Percentiles rank a stretch among this genome's conserved stretches.
Evolutionary conservation across 1,139 yeast genomes (phyloP).

Genomic region (Arxiozyma heterogenica): DNA sequence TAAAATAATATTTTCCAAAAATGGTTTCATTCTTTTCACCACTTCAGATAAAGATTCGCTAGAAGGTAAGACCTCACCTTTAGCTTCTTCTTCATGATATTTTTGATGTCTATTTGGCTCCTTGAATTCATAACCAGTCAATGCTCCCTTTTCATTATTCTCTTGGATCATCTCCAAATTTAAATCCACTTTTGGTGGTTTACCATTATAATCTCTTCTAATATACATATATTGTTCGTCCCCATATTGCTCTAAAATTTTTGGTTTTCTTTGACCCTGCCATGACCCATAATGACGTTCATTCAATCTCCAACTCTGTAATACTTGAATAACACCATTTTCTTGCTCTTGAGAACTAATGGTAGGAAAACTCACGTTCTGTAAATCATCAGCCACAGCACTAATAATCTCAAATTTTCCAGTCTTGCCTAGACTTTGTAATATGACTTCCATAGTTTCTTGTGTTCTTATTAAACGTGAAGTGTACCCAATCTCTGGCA

Average conservation of each 20-base stretch:
- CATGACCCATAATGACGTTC: conserved; percentile 73
- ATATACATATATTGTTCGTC: conserved; percentile 54
- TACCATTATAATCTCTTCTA: conserved; percentile 58
- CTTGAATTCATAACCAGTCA: conserved; percentile 30
- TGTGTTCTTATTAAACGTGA: conserved; percentile 58
- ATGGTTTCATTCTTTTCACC: conserved; percentile 51
- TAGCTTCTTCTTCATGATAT: conserved; percentile 33
- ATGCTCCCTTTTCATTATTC: conserved; percentile 23
- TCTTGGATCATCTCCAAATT: conserved; percentile 29
- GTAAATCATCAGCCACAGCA: conserved; percentile 10
- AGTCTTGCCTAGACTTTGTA: conserved; percentile 36
- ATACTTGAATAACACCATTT: conserved; percentile 16
- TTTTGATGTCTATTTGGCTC: conserved; percentile 30
- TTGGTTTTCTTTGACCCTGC: conserved; percentile 59
- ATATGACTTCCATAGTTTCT: conserved; percentile 55
- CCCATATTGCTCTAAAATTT: conserved; percentile 45
- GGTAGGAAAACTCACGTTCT: conserved; percentile 4
- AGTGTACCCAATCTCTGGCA: conserved; percentile 53
- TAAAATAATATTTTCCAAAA: conserved; percentile 38
- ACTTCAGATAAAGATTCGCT: conserved; percentile 69
- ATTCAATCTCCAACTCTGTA: conserved; percentile 57
- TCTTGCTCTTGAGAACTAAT: neutral
- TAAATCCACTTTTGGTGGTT: conserved; percentile 48
- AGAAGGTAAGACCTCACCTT: conserved; percentile 40
- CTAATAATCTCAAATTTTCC: conserved; percentile 19